Evolutionary conservation across 441 rosid species (phyloP), one percentile per base, ranked within the genome.

Genomic region (Adansonia gregorii): DNA sequence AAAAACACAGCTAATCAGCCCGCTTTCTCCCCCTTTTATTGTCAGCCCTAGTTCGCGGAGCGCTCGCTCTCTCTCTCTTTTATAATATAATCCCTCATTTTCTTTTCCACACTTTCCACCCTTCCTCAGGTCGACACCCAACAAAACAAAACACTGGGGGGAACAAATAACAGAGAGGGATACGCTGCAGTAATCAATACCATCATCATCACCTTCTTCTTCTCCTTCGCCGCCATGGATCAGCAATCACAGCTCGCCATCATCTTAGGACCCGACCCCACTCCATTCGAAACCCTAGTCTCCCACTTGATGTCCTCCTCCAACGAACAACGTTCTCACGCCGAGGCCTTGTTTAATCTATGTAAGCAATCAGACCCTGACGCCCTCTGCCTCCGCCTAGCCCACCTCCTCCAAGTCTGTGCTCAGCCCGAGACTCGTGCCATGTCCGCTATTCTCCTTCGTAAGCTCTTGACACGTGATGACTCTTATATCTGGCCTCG

Each of bases 381-480:
- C 73, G 80, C 98, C 54, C 95, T 97, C 51, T 85, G 91, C 56
- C 88, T 93, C 78, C 93, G 93, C 84, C 95, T 97, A 43, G 89
- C 94, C 78, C 97, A 92, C 43, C 91, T 94, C 41, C 91, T 96
- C 72, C 96, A 94, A 85, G 82, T 78, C 73, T 94, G 93, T 51
- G 87, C 94, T 31, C 94, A 85, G 76, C 84, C 82, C 2, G 99
- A 97, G 78, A 92, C 85, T 17, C 98, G 99, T 5, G 97, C 98
- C 77, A 93, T 94, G 99, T 75, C 98, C 24, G 95, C 98, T 45
- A 93, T 97, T 43, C 98, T 97, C 72, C 97, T 97, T 79, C 95
- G 99, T 11, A 97, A 93, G 89, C 85, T 93, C 20, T 89, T 97
- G 72, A 94, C 98, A 3, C 95, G 95, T 69, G 99, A 91, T 46